Evolutionary conservation across 495 filamentous ascomycete genomes (phyloP).

Genomic region (Lophiostoma macrostomum): DNA sequence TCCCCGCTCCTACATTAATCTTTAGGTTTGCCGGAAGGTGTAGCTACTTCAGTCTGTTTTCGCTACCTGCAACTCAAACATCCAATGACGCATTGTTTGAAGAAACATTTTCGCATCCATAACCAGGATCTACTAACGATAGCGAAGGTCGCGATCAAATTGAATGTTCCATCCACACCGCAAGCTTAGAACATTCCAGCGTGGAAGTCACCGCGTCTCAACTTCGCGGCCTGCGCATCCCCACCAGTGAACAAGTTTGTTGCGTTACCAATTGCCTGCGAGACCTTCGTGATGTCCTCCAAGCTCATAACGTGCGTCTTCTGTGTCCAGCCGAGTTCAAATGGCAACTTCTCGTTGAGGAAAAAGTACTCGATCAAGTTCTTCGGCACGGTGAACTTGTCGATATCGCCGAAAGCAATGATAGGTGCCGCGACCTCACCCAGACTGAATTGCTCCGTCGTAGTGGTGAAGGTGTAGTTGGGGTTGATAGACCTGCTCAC

Average conservation of each 20-base stretch:
- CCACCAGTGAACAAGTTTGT: slow-evolving; percentile 7
- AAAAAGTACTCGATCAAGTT: slow-evolving; percentile 26
- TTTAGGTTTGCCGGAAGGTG: too few relatives aligned
- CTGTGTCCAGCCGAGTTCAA: slow-evolving; percentile 45
- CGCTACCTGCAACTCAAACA: too few relatives aligned
- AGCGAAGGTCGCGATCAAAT: too few relatives aligned
- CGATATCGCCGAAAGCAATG: slow-evolving; percentile 22
- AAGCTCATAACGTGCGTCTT: slow-evolving; percentile 10
- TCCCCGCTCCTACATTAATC: too few relatives aligned
- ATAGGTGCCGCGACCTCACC: slow-evolving; percentile 31
- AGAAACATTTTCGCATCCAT: too few relatives aligned
- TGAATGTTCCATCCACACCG: too few relatives aligned
- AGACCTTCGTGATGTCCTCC: slow-evolving; percentile 1
- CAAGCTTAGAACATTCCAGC: too few relatives aligned
- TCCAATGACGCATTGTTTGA: too few relatives aligned
- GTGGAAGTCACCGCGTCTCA: too few relatives aligned
- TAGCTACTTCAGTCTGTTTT: too few relatives aligned
- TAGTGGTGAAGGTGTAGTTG: slow-evolving; percentile 19
- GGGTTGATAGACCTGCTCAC: slow-evolving; percentile 20
- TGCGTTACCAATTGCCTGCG: background rate
- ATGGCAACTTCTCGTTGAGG: slow-evolving; percentile 47
- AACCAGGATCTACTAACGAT: too few relatives aligned
- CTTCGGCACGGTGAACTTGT: slow-evolving; percentile 3
- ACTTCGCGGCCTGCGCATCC: too few relatives aligned
- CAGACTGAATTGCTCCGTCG: slow-evolving; percentile 20